Evolutionary conservation across 441 rosid genomes (phyloP).

Genomic region (Isatis lusitanica): DNA sequence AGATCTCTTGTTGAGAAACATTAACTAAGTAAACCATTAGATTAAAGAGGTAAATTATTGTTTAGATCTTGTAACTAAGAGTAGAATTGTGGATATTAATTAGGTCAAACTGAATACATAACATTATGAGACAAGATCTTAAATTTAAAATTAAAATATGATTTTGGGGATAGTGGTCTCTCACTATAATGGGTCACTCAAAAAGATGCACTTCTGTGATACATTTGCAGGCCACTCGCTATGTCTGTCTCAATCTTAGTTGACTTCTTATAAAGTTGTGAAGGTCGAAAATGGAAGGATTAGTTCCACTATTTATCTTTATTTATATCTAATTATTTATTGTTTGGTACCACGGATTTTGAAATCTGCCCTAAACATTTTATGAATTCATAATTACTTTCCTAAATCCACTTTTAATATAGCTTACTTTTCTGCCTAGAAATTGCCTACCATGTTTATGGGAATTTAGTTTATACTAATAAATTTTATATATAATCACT

Average conservation of each 20-base stretch:
- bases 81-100: slow-evolving; percentile 1
- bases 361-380: slow-evolving; percentile 16
- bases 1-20: too few relatives aligned
- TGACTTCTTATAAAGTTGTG: slow-evolving; percentile 38
- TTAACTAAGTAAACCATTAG: too few relatives aligned
- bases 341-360: slow-evolving; percentile 26
- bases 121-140: slow-evolving; percentile 2
- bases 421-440: slow-evolving; percentile 7
- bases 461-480: background rate
- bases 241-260: slow-evolving; percentile 37
- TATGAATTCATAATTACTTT: background rate
- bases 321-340: background rate
- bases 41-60: background rate
- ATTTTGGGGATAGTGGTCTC: slow-evolving; percentile 32
- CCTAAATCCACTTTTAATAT: background rate
- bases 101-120: slow-evolving; percentile 19
- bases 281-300: slow-evolving; percentile 32
- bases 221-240: slow-evolving; percentile 37
- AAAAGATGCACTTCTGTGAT: slow-evolving; percentile 33
- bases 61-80: background rate
- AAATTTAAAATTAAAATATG: background rate
- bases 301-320: slow-evolving; percentile 37
- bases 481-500: background rate
- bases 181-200: slow-evolving; percentile 39
- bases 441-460: slow-evolving; percentile 6